phyloP scores from a whole-genome alignment of 345 rosid genomes.

The Gossypioides kirkii region DNA sequence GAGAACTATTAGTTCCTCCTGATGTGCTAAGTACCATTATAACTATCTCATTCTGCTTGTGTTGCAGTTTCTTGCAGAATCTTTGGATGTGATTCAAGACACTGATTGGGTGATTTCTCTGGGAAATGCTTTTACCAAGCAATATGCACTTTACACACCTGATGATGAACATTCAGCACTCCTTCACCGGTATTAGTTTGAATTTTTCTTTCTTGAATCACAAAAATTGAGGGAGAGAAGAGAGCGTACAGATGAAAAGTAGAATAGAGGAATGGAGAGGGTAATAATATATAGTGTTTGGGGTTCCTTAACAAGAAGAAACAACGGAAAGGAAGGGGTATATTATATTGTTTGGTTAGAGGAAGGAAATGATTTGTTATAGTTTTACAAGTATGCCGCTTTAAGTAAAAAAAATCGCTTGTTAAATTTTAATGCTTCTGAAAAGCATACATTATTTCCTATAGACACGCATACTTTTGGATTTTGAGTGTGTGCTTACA shows the following conservation, averaged over 20 bases:
- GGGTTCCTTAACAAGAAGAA: not conserved
- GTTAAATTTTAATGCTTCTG: not conserved
- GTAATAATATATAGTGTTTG: not conserved
- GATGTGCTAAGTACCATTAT: not conserved
- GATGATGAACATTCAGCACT: slow-evolving; percentile 88
- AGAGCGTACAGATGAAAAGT: not conserved
- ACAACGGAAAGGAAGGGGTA: not conserved
- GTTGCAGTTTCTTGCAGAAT: slow-evolving; percentile 88
- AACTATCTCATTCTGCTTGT: slow-evolving; percentile 17
- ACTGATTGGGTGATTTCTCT: slow-evolving; percentile 76
- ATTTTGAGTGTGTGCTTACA: not conserved
- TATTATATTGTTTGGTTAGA: not conserved
- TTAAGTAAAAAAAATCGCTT: not conserved
- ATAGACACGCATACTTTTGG: too few species aligned
- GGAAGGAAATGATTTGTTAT: not conserved
- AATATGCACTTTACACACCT: slow-evolving; percentile 65
- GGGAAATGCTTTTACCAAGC: slow-evolving; percentile 79
- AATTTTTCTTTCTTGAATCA: slow-evolving; percentile 8
- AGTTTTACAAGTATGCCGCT: not conserved
- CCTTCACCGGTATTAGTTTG: slow-evolving; percentile 63
- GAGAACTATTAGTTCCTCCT: not conserved
- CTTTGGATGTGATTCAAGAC: slow-evolving; percentile 92
- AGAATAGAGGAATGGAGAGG: not conserved
- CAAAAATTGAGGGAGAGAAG: not conserved
- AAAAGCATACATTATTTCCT: too few species aligned